phyloP scores from a whole-genome alignment of 208 protist genomes.

The Wallacemonas collosoma region DNA sequence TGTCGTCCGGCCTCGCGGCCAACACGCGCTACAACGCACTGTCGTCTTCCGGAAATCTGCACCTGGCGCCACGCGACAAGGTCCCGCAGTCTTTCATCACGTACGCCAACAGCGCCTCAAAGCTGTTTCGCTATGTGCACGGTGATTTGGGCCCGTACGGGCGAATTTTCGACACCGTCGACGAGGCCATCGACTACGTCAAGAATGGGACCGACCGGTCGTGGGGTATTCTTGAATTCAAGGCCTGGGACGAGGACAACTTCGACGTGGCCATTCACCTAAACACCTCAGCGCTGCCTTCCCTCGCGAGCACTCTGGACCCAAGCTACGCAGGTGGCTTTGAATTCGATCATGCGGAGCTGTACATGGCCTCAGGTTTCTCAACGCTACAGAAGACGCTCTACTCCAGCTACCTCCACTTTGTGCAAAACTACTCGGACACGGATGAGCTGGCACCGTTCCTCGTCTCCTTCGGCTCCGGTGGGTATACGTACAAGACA shows the following conservation, averaged over 20 bases:
- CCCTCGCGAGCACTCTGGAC: slow-evolving; percentile 25
- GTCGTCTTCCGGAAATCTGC: slow-evolving; percentile 40
- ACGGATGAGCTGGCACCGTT: slow-evolving; percentile 28
- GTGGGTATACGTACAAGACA: slow-evolving; percentile 36
- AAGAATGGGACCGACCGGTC: not conserved
- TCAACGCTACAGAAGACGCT: slow-evolving; percentile 39
- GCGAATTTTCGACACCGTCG: slow-evolving; percentile 36
- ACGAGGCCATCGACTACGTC: slow-evolving; percentile 25
- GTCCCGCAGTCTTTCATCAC: slow-evolving; percentile 30
- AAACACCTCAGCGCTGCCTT: slow-evolving; percentile 41
- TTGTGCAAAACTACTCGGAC: slow-evolving; percentile 17
- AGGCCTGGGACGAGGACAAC: slow-evolving; percentile 25
- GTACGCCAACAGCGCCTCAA: slow-evolving; percentile 30
- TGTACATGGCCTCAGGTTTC: slow-evolving; percentile 62
- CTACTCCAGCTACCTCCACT: slow-evolving; percentile 35
- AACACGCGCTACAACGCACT: slow-evolving; percentile 43
- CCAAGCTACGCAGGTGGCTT: slow-evolving; percentile 41
- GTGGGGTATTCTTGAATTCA: slow-evolving; percentile 52
- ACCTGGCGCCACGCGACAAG: slow-evolving; percentile 33
- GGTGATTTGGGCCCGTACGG: slow-evolving; percentile 20
- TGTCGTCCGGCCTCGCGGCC: slow-evolving; percentile 19
- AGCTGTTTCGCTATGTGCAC: slow-evolving; percentile 46
- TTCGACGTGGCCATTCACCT: slow-evolving; percentile 57
- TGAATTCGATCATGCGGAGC: slow-evolving; percentile 29
- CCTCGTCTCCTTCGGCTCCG: slow-evolving; percentile 31